Evolutionary conservation across 1,284 basidiomycete genomes (phyloP).

Genomic region (Ceratobasidium theobromae): DNA sequence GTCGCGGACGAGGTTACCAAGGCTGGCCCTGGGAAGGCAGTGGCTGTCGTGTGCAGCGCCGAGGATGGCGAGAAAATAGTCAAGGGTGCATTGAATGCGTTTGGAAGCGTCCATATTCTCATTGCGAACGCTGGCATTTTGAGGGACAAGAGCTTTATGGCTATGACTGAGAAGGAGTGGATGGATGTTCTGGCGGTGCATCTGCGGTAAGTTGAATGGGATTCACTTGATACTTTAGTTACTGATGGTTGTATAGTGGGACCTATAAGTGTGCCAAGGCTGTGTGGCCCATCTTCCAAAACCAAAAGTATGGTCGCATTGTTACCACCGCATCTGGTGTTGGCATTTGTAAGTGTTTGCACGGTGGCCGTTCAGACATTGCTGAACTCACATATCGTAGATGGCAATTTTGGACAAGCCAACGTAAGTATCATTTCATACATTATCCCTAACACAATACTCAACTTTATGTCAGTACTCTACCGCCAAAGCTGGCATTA

Average conservation of each 20-base stretch:
- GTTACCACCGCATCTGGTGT: conserved; percentile 92
- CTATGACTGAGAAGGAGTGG: conserved; percentile 93
- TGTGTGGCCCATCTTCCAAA: conserved; percentile 95
- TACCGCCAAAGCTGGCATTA: conserved; percentile 91
- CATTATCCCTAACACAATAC: background rate
- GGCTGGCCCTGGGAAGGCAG: conserved; percentile 82
- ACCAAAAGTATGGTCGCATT: conserved; percentile 97
- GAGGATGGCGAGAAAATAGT: conserved; percentile 92
- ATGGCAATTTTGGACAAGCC: conserved; percentile 93
- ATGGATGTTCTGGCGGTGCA: conserved; percentile 89
- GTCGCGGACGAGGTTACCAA: conserved; percentile 88
- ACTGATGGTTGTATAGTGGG: conserved; percentile 46
- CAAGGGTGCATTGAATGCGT: conserved; percentile 83
- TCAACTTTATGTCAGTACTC: conserved; percentile 60
- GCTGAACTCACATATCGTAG: conserved; percentile 46
- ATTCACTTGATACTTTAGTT: background rate
- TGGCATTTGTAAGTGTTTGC: conserved; percentile 72
- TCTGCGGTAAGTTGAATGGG: conserved; percentile 57
- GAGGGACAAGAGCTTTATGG: conserved; percentile 87
- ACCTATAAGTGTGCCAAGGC: conserved; percentile 89
- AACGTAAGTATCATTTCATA: conserved; percentile 54
- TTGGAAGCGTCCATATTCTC: conserved; percentile 86
- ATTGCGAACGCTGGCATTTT: conserved; percentile 95
- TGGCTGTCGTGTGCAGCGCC: conserved; percentile 81
- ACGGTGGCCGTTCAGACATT: conserved; percentile 4